Evolutionary conservation across 306 rosid species (phyloP), one percentile per base, ranked within the genome.

Genomic region (Trifolium repens): DNA sequence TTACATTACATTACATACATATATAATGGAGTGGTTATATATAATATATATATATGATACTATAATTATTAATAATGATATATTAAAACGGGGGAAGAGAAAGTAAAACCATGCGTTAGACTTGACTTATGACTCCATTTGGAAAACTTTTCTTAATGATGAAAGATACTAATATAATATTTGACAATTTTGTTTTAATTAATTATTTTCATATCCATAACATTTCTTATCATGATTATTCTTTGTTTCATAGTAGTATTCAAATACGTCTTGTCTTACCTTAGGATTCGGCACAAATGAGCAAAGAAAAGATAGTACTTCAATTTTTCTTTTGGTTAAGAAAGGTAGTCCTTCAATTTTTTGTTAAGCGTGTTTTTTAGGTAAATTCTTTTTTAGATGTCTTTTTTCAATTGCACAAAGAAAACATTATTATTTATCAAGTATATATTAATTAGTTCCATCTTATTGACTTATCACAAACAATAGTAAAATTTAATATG

Each of bases 31-130:
- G 76, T 49, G 71, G 58, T 43, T 22, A 22, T 22, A 22, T 22
- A 22, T 22, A 22, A 22, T 68, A 37, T 57, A 46, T 22, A 37
- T 37, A 19, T 69, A 30, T 50, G 63, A 27, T 72, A 77, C 59
- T 40, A 80, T 40, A 79, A 50, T 62, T 50, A 39, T 53, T 50
- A 65, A 71, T 58, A 8, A 46, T 17, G 39, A 9, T 24, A 19
- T 34, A 40, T 67, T 32, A 3, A 66, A 42, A 34, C 34, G 32
- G 7, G 24, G 24, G 58, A 5, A 19, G 58, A 53, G 63, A 65
- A 65, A 78, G 55, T 83, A 70, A 83, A 57, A 73, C 76, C 75
- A 82, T 79, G 84, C 87, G 83, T 89, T 85, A 79, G 82, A 76
- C 80, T 59, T 77, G 61, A 66, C 50, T 46, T 46, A 32, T 82